A percentile compares a stretch with the other conserved stretches of the same genome.
Conservation (phyloP, 768 basidiomycete species). For the Boletus edulis region DNA sequence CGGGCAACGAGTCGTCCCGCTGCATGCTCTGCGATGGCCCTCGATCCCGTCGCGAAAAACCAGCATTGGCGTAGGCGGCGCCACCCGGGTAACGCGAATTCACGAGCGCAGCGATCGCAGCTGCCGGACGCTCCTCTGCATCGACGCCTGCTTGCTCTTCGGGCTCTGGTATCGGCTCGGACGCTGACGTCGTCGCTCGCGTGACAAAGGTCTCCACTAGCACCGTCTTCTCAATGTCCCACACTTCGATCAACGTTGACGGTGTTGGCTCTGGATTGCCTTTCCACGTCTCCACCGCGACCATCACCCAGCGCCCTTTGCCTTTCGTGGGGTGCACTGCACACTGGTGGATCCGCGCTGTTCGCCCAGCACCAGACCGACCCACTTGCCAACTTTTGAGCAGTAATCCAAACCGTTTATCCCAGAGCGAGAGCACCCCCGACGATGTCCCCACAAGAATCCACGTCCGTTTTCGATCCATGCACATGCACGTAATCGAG, state of each 20-base stretch:
- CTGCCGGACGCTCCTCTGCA: constrained; percentile 62
- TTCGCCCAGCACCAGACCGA: constrained; percentile 47
- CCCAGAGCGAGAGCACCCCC: constrained; percentile 89
- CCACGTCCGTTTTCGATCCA: constrained; percentile 87
- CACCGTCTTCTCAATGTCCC: constrained; percentile 83
- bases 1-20: constrained; percentile 35
- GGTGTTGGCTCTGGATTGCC: constrained; percentile 39
- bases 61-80: constrained; percentile 22
- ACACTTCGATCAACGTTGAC: constrained; percentile 71
- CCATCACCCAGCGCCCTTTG: constrained; percentile 87
- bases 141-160: constrained; percentile 50
- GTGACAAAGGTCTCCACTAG: constrained; percentile 81
- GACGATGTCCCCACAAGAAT: constrained; percentile 83
- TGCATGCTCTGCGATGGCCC: constrained; percentile 33
- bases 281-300: constrained; percentile 63
- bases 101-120: constrained; percentile 80
- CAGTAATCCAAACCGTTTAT: constrained; percentile 87
- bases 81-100: constrained; percentile 54
- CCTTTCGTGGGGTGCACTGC: constrained; percentile 84
- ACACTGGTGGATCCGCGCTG: constrained; percentile 68
- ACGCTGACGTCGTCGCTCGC: constrained; percentile 41
- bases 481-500: constrained; percentile 79
- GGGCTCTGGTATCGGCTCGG: constrained; percentile 53
- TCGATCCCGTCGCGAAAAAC: constrained; percentile 26
- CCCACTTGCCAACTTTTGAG: constrained; percentile 87